A percentile compares a stretch with the other conserved stretches of the same genome.
These are phyloP conservation scores for Danielozyma ontarioensis DNA, from an alignment of 805 yeast species.

Conservation along the genomic window DNA sequence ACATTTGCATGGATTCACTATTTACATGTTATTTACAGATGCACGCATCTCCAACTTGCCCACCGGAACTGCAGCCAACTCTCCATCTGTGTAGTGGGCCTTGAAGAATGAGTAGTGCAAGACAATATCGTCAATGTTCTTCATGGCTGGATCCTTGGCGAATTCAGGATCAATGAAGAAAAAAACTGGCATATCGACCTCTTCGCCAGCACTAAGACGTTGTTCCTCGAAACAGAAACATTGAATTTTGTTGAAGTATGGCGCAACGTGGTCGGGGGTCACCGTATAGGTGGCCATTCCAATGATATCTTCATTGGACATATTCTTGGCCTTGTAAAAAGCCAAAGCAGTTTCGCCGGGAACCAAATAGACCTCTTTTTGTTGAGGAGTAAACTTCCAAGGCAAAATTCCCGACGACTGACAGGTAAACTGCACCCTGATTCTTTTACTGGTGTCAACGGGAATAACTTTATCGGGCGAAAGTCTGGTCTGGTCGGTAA, in stretches of 20 bases:
- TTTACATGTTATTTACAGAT: background rate
- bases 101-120: conserved; percentile 90
- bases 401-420: conserved; percentile 88
- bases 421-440: conserved; percentile 82
- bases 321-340: conserved; percentile 87
- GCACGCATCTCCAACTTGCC: conserved; percentile 6
- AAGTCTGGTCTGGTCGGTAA: conserved; percentile 74
- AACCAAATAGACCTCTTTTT: conserved; percentile 82
- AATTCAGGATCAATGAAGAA: conserved; percentile 96
- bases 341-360: conserved; percentile 99
- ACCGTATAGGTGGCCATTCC: conserved; percentile 99
- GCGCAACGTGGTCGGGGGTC: conserved; percentile 94
- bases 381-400: conserved; percentile 94
- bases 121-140: conserved; percentile 83
- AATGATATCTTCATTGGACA: conserved; percentile 80
- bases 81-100: conserved; percentile 42
- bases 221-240: conserved; percentile 99
- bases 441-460: conserved; percentile 76
- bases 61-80: conserved; percentile 34
- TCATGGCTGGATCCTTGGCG: conserved; percentile 88
- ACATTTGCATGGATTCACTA: conserved; percentile 4
- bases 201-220: conserved; percentile 88
- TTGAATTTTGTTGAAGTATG: conserved; percentile 93
- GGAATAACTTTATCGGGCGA: conserved; percentile 86
- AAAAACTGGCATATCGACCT: conserved; percentile 97